phyloP scores from a whole-genome alignment of 1,284 basidiomycete species.

The Boletus mariae region DNA sequence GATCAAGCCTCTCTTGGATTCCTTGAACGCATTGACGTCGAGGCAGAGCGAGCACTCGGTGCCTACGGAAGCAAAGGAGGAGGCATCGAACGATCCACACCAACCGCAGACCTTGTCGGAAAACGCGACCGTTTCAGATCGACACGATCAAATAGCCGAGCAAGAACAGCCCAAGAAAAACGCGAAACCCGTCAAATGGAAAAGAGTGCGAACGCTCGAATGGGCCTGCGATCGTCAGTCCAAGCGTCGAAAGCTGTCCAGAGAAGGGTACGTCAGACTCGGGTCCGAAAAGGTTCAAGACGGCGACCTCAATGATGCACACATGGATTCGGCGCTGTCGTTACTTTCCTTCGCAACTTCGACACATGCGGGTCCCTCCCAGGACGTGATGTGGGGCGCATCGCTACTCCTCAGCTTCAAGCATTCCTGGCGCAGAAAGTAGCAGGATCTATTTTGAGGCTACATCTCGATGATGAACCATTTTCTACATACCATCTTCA shows the following conservation, averaged over 20 bases:
- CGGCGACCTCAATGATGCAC: constrained; percentile 4
- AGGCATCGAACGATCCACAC: neutral
- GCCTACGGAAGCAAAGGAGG: neutral
- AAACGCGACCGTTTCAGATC: constrained; percentile 1
- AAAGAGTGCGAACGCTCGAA: constrained; percentile 37
- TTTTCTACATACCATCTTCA: constrained; percentile 26
- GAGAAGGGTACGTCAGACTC: constrained; percentile 13
- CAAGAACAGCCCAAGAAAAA: constrained; percentile 8
- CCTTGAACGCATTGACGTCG: constrained; percentile 16
- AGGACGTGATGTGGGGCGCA: constrained; percentile 41
- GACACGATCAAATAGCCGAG: neutral
- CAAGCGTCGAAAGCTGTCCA: constrained; percentile 33
- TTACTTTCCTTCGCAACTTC: constrained; percentile 29
- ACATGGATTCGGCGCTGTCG: constrained; percentile 28
- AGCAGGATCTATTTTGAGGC: constrained; percentile 13
- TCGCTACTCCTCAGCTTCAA: constrained; percentile 40
- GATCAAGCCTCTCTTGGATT: constrained; percentile 23
- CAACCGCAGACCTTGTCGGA: neutral
- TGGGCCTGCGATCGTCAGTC: constrained; percentile 45
- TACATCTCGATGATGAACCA: constrained; percentile 16
- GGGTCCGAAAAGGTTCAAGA: constrained; percentile 16
- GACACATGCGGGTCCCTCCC: constrained; percentile 14
- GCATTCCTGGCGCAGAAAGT: constrained; percentile 31
- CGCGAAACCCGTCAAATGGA: constrained; percentile 10
- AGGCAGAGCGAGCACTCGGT: constrained; percentile 3